These are phyloP conservation scores for Parafenestella ontariensis DNA, from an alignment of 2,329 filamentous ascomycete genomes.

Conservation along the genomic window DNA sequence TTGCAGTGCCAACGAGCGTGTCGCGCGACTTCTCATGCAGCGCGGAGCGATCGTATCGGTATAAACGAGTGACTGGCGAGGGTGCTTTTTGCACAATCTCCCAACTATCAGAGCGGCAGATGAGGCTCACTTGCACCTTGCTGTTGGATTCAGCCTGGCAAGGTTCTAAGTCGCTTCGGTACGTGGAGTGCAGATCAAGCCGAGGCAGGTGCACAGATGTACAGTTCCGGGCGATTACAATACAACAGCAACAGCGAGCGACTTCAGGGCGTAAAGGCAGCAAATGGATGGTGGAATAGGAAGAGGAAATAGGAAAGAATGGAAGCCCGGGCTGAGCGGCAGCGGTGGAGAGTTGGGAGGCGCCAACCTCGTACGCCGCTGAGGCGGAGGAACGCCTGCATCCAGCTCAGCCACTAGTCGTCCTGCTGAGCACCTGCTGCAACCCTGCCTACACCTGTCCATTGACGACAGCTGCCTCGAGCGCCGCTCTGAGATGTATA, in stretches of 20 bases:
- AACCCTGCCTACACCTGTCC: slow-evolving; percentile 10
- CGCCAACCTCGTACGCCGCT: slow-evolving; percentile 23
- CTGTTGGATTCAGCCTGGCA: slow-evolving; percentile 30
- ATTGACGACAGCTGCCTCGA: slow-evolving; percentile 6
- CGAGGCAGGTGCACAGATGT: slow-evolving; percentile 18
- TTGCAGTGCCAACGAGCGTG: slow-evolving; percentile 15
- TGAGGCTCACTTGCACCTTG: slow-evolving; percentile 16
- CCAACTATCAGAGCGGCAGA: slow-evolving; percentile 2
- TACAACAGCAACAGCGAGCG: slow-evolving; percentile 10
- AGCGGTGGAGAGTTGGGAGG: slow-evolving; percentile 9
- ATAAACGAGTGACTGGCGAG: slow-evolving; percentile 15
- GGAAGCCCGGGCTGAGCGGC: slow-evolving; percentile 6
- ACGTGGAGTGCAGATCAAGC: slow-evolving; percentile 14
- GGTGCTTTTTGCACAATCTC: slow-evolving; percentile 9
- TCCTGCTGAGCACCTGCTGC: slow-evolving; percentile 15
- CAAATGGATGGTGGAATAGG: background rate
- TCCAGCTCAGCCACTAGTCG: slow-evolving; percentile 27
- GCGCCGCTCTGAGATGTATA: background rate
- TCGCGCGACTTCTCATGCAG: slow-evolving; percentile 22
- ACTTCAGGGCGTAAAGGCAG: background rate
- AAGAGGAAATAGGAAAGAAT: slow-evolving; percentile 5
- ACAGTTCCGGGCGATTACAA: slow-evolving; percentile 2
- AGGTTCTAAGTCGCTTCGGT: slow-evolving; percentile 29
- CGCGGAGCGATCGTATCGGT: background rate
- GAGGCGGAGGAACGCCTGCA: slow-evolving; percentile 25